phyloP scores from a whole-genome alignment of 345 rosid genomes.

The Populus pruinosa region DNA sequence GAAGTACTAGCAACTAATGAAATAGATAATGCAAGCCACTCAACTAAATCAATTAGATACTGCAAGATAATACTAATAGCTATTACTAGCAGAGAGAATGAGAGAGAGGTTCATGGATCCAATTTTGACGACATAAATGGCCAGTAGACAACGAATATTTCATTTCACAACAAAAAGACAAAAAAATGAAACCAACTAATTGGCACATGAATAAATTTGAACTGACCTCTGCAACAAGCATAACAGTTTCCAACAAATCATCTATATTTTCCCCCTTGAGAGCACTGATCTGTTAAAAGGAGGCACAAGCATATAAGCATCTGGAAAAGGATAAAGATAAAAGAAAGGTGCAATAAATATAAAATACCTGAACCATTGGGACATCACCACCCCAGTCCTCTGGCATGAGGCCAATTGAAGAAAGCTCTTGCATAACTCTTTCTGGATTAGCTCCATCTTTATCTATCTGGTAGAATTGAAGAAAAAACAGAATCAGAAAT shows the following conservation, averaged over 20 bases:
- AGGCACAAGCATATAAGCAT: constrained; percentile 24
- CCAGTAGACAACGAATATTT: background rate
- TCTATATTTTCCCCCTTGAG: constrained; percentile 81
- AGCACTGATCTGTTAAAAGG: constrained; percentile 80
- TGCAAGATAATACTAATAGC: background rate
- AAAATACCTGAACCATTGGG: constrained; percentile 90
- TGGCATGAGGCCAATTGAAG: constrained; percentile 92
- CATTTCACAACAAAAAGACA: constrained; percentile 3
- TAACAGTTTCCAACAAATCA: constrained; percentile 85
- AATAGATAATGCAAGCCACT: background rate
- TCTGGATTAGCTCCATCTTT: constrained; percentile 96
- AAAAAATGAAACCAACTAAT: constrained; percentile 5
- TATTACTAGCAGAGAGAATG: background rate
- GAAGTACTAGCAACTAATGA: background rate
- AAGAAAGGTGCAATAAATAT: constrained; percentile 21
- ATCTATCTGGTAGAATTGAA: constrained; percentile 61
- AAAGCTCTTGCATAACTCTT: constrained; percentile 96
- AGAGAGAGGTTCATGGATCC: background rate
- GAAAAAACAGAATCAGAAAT: constrained; percentile 16
- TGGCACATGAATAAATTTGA: background rate
- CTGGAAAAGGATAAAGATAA: constrained; percentile 15
- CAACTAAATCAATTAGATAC: background rate
- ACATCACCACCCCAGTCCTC: constrained; percentile 98
- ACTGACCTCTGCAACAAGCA: constrained; percentile 99
- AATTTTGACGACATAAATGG: constrained; percentile 1